Conservation (phyloP, 805 yeast genomes). For the Millerozyma miso region DNA sequence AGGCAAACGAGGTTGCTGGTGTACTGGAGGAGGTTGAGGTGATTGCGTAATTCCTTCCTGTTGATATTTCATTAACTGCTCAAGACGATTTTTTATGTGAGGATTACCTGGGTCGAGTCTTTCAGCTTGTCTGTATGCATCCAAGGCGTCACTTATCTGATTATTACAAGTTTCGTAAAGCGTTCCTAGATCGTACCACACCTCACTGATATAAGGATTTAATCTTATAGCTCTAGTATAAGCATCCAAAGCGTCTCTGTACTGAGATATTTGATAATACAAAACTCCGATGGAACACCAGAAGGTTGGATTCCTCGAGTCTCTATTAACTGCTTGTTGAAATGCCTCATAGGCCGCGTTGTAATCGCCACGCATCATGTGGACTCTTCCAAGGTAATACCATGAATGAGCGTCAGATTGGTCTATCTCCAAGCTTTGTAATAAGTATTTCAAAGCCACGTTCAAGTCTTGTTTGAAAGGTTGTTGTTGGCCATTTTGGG, state of each 20-base stretch:
- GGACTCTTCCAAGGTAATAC: conserved; percentile 95
- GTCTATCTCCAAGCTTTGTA: conserved; percentile 87
- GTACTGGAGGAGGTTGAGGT: conserved; percentile 64
- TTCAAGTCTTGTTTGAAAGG: conserved; percentile 74
- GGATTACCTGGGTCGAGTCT: conserved; percentile 91
- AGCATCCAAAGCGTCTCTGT: conserved; percentile 95
- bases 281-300: conserved; percentile 97
- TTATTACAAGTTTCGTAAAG: conserved; percentile 95
- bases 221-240: conserved; percentile 94
- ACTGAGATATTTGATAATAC: conserved; percentile 93
- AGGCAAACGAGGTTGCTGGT: conserved; percentile 59
- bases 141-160: conserved; percentile 90
- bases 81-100: conserved; percentile 89
- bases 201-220: conserved; percentile 94
- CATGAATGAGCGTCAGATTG: conserved; percentile 91
- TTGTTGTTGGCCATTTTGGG: conserved; percentile 38
- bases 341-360: conserved; percentile 96
- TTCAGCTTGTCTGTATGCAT: conserved; percentile 95
- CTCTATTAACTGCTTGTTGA: conserved; percentile 97
- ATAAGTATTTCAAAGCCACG: conserved; percentile 72
- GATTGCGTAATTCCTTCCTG: conserved; percentile 63
- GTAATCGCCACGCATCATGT: conserved; percentile 93
- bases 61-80: conserved; percentile 72
- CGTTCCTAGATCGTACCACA: conserved; percentile 98
- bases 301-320: conserved; percentile 94